A percentile compares a stretch with the other conserved stretches of the same genome.
Conservation (phyloP, 352 stramenopile genomes). For the Phytophthora hibernalis region DNA sequence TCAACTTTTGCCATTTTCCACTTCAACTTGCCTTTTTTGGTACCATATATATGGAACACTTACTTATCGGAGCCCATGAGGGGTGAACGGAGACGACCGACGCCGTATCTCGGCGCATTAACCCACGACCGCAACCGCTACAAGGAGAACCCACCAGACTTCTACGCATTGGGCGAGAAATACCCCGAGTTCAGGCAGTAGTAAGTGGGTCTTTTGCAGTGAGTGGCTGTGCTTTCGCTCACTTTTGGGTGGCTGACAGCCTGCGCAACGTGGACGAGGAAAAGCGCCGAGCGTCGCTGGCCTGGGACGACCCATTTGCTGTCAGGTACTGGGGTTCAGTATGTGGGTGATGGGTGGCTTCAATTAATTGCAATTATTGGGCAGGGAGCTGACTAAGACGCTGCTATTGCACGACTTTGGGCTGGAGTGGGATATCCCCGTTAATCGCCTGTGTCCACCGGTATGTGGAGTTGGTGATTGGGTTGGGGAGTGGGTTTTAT, state of each 20-base stretch:
- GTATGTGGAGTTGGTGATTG: constrained; percentile 54
- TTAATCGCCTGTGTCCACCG: constrained; percentile 94
- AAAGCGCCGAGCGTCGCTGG: constrained; percentile 60
- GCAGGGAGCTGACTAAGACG: constrained; percentile 91
- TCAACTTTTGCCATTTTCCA: too few relatives aligned
- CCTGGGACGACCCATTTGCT: constrained; percentile 84
- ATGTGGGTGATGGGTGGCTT: neutral
- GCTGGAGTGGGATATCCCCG: constrained; percentile 90
- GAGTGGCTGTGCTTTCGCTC: neutral
- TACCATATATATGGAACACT: constrained; percentile 12
- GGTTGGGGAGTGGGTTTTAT: constrained; percentile 2
- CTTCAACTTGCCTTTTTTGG: constrained; percentile 14
- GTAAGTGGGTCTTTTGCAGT: constrained; percentile 42
- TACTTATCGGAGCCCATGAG: constrained; percentile 34
- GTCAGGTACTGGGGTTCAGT: constrained; percentile 48
- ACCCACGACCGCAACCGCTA: constrained; percentile 85
- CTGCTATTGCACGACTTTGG: constrained; percentile 93
- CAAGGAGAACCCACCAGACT: constrained; percentile 69
- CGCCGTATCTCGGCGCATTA: constrained; percentile 65
- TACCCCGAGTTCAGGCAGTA: constrained; percentile 73
- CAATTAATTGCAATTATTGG: constrained; percentile 37
- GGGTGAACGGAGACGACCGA: constrained; percentile 57
- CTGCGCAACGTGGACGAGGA: constrained; percentile 68
- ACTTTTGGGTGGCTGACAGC: constrained; percentile 28
- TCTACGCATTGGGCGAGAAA: constrained; percentile 69